Base-by-base conservation (phyloP, 108 stramenopile genomes). In the Epithemia pelagica region DNA sequence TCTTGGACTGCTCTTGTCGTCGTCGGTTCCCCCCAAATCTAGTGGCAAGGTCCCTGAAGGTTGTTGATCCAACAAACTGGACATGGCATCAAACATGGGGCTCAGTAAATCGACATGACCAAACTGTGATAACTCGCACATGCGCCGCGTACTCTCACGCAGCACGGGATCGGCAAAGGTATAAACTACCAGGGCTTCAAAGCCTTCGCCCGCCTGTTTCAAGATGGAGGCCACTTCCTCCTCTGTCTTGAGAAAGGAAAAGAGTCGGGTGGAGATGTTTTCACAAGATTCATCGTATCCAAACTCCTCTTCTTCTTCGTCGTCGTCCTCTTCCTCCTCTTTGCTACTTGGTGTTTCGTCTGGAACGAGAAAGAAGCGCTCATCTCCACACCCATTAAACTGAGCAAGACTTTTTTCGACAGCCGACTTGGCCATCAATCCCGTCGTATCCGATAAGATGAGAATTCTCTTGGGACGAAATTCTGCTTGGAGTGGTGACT, bases 51-150 rank as follows among this genome's bases (percentile, higher is more conserved):
- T n/a, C n/a, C n/a, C n/a, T n/a, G n/a, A n/a, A 29, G 79, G 79
- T 31, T 72, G 66, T 28, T 65, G 31, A 30, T 64, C 62, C 21
- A 80, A 64, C 58, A 76, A 76, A 29, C 25, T 22, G 20, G 63
- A 54, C 63, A 80, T 32, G 2, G 28, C 29, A 51, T 75, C 67
- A 54, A 80, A 64, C 67, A 70, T 31, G 19, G 74, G 74, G 27
- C 79, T 74, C 53, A 80, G 66, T 62, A 80, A 54, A 56, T 80
- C 79, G 0, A 80, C 79, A 32, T 69, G 63, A 18, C 30, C 18
- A 7, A 80, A 30, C 2, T 32, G 32, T 20, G 54, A 24, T 22
- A 65, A 30, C 31, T 52, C 55, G 32, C 79, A 80, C 51, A 72
- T 58, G 8, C 58, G 62, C 5, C n/a, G 15, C 1, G 72, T 62